Conservation (phyloP, 1,139 yeast genomes). For the Pichia cactophila region DNA sequence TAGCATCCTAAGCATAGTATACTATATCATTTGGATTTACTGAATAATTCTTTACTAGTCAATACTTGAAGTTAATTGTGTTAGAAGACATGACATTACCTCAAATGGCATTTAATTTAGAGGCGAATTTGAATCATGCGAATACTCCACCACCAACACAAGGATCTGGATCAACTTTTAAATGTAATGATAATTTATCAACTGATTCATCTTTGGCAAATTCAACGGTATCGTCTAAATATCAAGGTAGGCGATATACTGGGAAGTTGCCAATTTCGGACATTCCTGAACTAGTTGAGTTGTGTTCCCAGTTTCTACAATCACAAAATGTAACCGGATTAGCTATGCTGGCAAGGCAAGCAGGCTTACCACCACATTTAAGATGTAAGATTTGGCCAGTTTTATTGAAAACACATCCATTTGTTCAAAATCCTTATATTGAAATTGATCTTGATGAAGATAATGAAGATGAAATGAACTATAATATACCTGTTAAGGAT, state of each 20-base stretch:
- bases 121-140: background rate
- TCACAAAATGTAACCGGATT: conserved; percentile 56
- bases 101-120: background rate
- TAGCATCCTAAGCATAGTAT: no score
- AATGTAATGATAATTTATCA: background rate
- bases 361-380: conserved; percentile 79
- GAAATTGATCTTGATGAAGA: conserved; percentile 18
- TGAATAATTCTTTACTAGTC: no score
- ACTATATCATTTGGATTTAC: no score
- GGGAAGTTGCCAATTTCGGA: conserved; percentile 28
- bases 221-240: conserved; percentile 16
- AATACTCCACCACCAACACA: background rate
- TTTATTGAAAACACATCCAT: conserved; percentile 73
- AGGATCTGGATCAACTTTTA: background rate
- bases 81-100: background rate
- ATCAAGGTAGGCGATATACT: conserved; percentile 20
- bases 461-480: conserved; percentile 14
- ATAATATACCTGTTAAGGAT: conserved; percentile 28
- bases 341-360: conserved; percentile 73
- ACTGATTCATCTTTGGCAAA: conserved; percentile 3
- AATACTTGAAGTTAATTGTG: no score
- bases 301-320: conserved; percentile 35
- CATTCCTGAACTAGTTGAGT: conserved; percentile 25
- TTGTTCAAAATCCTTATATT: conserved; percentile 59
- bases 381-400: conserved; percentile 83